Percentiles rank a stretch among this genome's conserved stretches.
These are phyloP conservation scores for Vitis labrusca DNA, from an alignment of 164 flowering plant genomes.

Conservation along the genomic window DNA sequence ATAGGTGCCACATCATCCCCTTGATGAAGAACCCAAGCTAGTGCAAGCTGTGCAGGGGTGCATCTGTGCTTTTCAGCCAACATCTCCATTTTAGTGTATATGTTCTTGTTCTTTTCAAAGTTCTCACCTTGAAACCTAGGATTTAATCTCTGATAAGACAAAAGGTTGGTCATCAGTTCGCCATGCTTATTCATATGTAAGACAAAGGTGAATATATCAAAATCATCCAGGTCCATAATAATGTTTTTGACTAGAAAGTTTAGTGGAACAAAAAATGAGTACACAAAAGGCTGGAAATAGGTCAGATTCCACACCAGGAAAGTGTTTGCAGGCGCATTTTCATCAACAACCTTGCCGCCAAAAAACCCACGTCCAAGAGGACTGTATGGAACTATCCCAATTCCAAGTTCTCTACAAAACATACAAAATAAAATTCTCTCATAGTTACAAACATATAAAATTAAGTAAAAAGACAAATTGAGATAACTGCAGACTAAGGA, in stretches of 20 bases:
- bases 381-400: constrained; percentile 30
- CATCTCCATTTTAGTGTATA: constrained; percentile 21
- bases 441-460: not conserved
- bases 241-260: not conserved
- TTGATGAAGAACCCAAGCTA: constrained; percentile 34
- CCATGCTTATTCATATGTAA: not conserved
- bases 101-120: constrained; percentile 27
- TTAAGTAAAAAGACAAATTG: not conserved
- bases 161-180: not conserved
- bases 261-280: too few relatives aligned
- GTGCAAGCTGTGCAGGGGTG: constrained; percentile 39
- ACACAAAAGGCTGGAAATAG: not conserved
- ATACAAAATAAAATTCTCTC: not conserved
- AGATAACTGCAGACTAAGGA: too few relatives aligned
- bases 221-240: not conserved
- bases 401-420: not conserved
- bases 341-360: constrained; percentile 23
- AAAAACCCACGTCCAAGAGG: constrained; percentile 43
- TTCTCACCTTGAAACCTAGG: constrained; percentile 37
- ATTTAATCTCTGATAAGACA: not conserved
- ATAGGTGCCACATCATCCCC: constrained; percentile 30
- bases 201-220: not conserved
- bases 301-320: constrained; percentile 8
- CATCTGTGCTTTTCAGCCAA: constrained; percentile 34
- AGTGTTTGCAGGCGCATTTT: constrained; percentile 10